Percentiles rank a stretch among this genome's conserved stretches.
Conservation (phyloP, 371 early-diverging fungal genomes). For the Actinomortierella ambigua region DNA sequence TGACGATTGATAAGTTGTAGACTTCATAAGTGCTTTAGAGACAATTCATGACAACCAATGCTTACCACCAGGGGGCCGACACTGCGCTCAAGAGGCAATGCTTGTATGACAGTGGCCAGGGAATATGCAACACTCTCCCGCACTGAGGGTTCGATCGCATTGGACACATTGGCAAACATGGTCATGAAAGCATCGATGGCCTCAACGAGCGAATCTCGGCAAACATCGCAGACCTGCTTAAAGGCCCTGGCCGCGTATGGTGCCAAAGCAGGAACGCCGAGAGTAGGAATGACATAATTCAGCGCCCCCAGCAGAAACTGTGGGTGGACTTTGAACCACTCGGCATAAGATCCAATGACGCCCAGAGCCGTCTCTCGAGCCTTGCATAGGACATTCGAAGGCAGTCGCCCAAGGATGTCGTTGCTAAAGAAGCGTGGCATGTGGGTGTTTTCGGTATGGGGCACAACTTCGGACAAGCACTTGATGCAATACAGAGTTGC, state of each 20-base stretch:
- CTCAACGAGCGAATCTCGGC: constrained; percentile 67
- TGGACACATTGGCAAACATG: constrained; percentile 53
- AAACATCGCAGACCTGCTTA: constrained; percentile 76
- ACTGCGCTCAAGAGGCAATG: constrained; percentile 60
- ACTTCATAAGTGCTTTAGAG: too few relatives aligned
- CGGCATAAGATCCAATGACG: constrained; percentile 70
- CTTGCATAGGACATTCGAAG: constrained; percentile 44
- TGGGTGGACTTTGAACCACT: constrained; percentile 75
- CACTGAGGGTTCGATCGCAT: constrained; percentile 41
- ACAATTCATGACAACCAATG: too few relatives aligned
- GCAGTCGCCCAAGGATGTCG: constrained; percentile 58
- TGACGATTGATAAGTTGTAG: background rate
- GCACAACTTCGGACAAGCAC: constrained; percentile 74
- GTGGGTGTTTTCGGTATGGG: constrained; percentile 54
- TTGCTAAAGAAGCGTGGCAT: constrained; percentile 66
- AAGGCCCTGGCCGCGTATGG: constrained; percentile 70
- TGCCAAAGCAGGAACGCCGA: constrained; percentile 65
- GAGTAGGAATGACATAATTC: constrained; percentile 69
- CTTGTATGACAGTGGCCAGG: constrained; percentile 72
- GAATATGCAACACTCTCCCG: constrained; percentile 77
- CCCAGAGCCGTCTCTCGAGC: constrained; percentile 55
- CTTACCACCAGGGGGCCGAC: constrained; percentile 63
- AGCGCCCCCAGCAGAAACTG: constrained; percentile 61
- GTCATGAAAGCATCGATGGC: constrained; percentile 66
- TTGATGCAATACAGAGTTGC: constrained; percentile 68